Base-by-base conservation (phyloP, 2,329 filamentous ascomycete species). In the Colletotrichum sidae region DNA sequence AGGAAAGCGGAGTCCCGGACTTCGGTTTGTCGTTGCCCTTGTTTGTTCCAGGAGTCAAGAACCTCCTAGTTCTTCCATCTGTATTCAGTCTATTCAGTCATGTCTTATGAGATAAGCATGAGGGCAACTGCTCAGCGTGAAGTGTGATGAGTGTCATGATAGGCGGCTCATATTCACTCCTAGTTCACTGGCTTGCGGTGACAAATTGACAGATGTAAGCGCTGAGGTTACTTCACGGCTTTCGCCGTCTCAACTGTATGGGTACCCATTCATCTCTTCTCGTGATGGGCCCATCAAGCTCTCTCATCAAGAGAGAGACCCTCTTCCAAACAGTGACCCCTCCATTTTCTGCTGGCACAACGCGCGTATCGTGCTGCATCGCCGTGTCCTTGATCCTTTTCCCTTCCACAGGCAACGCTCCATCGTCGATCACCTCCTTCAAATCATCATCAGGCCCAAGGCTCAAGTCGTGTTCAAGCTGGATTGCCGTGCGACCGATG, bases 391-490 rank as follows among this genome's bases (percentile, higher is more conserved):
- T 69, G 51, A 74, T 60, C 37, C 75, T 71, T 49, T 58, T 66
- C 47, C 70, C 72, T 41, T 75, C 74, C 3, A 71, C 66, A 0
- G 75, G 74, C 2, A 72, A 47, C 12, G 65, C 70, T 4, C 49
- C 63, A 1, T 72, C 68, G 55, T 71, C 73, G 6, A 41, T 42
- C 8, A 70, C 65, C 4, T 62, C 50, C 1, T 65, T 67, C 8
- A 66, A 49, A 7, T 69, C 39, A n/a, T 69, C 70, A 0, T 70
- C 66, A 0, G 71, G 62, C 0, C 69, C 69, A 2, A 79, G 55
- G 5, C 70, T 59, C 12, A 78, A 65, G 5, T 68, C 75, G 39
- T 82, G 79, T 69, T 82, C 80, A 8, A 80, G 66, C 65, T 81
- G 78, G 7, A 82, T 70, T 0, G 77, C 69, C 1, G 74, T 71